Evolutionary conservation across 345 rosid genomes (phyloP).

Genomic region (Linum tenue): DNA sequence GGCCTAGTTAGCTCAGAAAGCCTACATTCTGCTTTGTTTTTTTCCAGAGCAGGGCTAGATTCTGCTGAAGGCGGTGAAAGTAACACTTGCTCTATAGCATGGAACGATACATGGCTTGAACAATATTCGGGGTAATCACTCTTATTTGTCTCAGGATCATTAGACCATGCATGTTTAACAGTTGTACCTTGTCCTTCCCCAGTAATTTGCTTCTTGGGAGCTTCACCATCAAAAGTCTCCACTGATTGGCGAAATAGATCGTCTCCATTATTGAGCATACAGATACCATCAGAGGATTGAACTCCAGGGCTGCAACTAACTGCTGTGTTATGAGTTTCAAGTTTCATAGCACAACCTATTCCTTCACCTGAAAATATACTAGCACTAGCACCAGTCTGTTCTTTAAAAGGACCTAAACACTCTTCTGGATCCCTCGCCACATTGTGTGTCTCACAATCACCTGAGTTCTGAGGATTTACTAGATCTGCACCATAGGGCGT

Average conservation of each 20-base stretch:
- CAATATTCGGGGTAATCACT: conserved; percentile 22
- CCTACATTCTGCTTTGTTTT: conserved; percentile 15
- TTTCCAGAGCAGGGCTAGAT: conserved; percentile 7
- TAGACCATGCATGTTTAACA: conserved; percentile 11
- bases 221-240: conserved; percentile 19
- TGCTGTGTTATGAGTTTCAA: conserved; percentile 13
- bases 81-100: conserved; percentile 23
- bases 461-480: conserved; percentile 18
- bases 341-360: conserved; percentile 16
- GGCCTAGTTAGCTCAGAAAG: conserved; percentile 17
- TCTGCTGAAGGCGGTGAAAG: conserved; percentile 34
- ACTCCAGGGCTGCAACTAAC: conserved; percentile 15
- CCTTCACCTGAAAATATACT: conserved; percentile 13
- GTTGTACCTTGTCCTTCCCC: conserved; percentile 20
- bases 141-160: conserved; percentile 20
- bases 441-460: conserved; percentile 13
- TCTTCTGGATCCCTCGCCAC: conserved; percentile 11
- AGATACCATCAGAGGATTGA: conserved; percentile 15
- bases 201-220: conserved; percentile 20
- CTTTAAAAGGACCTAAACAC: conserved; percentile 15
- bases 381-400: conserved; percentile 12
- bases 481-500: conserved; percentile 18
- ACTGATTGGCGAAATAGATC: conserved; percentile 17
- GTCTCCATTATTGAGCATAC: conserved; percentile 17
- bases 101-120: conserved; percentile 33